A percentile compares a stretch with the other conserved stretches of the same genome.
phyloP scores from a whole-genome alignment of 257 asterid genomes.

The Salvia miltiorrhiza region DNA sequence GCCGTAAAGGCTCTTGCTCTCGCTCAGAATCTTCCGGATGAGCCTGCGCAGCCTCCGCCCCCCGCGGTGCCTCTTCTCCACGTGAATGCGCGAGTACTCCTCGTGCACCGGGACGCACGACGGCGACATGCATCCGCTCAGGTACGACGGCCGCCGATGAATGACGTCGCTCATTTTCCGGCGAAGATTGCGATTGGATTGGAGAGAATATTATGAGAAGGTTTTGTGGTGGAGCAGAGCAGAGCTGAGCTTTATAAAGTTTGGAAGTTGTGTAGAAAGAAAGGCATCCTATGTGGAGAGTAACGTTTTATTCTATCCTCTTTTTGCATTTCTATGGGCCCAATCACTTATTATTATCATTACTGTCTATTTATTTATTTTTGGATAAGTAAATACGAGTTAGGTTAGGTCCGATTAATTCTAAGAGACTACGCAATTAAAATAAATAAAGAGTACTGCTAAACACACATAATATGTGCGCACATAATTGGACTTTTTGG shows the following conservation, averaged over 20 bases:
- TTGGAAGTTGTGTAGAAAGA: constrained; percentile 11
- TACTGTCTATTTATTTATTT: not conserved
- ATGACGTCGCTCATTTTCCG: constrained; percentile 40
- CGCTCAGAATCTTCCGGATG: constrained; percentile 52
- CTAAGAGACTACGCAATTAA: not conserved
- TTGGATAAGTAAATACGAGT: not conserved
- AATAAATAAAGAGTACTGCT: too few relatives aligned
- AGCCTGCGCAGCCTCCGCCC: constrained; percentile 42
- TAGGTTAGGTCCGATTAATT: not conserved
- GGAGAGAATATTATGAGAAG: not conserved
- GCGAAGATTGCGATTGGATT: not conserved
- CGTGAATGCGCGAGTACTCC: constrained; percentile 56
- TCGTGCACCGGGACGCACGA: constrained; percentile 75
- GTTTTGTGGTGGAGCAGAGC: not conserved
- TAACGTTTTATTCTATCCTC: not conserved
- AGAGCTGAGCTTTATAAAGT: constrained; percentile 11
- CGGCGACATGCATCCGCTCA: constrained; percentile 71
- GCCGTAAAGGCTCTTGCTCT: constrained; percentile 51
- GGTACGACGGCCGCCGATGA: constrained; percentile 45
- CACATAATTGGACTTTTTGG: too few relatives aligned
- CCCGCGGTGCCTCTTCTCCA: constrained; percentile 22
- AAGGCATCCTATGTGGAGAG: constrained; percentile 29
- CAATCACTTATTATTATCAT: not conserved
- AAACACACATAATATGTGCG: too few relatives aligned
- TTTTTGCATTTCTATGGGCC: not conserved